Conservation (phyloP, 257 asterid species). For the Eucommia ulmoides region DNA sequence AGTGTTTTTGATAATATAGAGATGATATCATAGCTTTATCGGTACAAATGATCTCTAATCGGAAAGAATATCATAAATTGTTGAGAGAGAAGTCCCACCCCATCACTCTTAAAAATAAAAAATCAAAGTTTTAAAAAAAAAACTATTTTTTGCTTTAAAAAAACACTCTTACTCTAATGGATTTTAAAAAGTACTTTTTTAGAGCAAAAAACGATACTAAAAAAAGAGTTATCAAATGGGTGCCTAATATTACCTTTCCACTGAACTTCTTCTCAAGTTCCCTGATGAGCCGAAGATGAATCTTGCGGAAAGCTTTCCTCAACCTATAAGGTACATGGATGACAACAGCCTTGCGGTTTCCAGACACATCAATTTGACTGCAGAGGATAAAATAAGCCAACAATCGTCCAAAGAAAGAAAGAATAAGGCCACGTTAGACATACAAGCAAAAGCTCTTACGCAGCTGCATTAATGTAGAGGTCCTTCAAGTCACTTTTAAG, state of each 20-base stretch:
- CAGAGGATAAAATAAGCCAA: background rate
- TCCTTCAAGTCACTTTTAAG: constrained; percentile 25
- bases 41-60: too few species aligned
- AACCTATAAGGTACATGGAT: constrained; percentile 22
- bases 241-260: constrained; percentile 12
- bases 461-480: constrained; percentile 20
- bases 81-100: background rate
- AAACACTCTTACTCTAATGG: background rate
- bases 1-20: too few species aligned
- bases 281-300: constrained; percentile 18
- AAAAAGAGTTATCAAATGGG: too few species aligned
- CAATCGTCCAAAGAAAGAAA: background rate
- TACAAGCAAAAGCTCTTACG: constrained; percentile 7
- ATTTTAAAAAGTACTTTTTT: too few species aligned
- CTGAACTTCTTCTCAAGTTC: constrained; percentile 26
- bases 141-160: background rate
- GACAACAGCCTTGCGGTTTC: constrained; percentile 18
- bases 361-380: constrained; percentile 22
- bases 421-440: background rate
- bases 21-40: too few species aligned
- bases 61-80: too few species aligned
- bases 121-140: too few species aligned
- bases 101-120: background rate
- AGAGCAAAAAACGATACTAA: background rate
- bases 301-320: constrained; percentile 26